Percentiles rank a stretch among this genome's conserved stretches.
These are phyloP conservation scores for Herpetomonas samuelpessoai DNA, from an alignment of 208 protist genomes.

Conservation along the genomic window DNA sequence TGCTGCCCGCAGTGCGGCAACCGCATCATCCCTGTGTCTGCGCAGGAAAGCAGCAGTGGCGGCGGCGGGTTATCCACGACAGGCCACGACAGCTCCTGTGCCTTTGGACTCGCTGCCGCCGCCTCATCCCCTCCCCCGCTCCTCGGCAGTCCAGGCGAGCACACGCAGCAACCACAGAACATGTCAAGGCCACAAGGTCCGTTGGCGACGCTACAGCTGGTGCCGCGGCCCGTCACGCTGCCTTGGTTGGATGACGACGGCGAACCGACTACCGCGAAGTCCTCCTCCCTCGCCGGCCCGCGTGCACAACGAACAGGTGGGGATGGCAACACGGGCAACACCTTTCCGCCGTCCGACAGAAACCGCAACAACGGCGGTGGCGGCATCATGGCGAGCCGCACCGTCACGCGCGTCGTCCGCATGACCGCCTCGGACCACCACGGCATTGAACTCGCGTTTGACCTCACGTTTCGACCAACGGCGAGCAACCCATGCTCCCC, in stretches of 20 bases:
- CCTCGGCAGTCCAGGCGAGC: neutral
- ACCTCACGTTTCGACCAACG: constrained; percentile 1
- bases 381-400: neutral
- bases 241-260: neutral
- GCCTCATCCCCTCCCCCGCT: no score
- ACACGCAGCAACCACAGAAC: no score
- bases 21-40: neutral
- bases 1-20: no score
- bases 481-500: neutral
- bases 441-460: constrained; percentile 1
- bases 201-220: neutral
- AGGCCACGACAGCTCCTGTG: no score
- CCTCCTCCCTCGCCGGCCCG: no score
- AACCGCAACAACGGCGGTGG: neutral
- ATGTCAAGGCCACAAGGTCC: no score
- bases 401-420: constrained; percentile 2
- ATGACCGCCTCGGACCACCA: constrained; percentile 3
- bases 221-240: neutral
- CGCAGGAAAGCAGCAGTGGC: neutral
- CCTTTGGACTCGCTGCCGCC: no score
- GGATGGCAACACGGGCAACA: neutral
- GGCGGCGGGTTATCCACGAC: neutral
- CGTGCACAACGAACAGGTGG: neutral
- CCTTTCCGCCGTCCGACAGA: no score
- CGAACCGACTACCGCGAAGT: neutral